A percentile compares a stretch with the other conserved stretches of the same genome.
These are phyloP conservation scores for Nepenthes mirabilis DNA, from an alignment of 148 eudicot species.

Conservation along the genomic window DNA sequence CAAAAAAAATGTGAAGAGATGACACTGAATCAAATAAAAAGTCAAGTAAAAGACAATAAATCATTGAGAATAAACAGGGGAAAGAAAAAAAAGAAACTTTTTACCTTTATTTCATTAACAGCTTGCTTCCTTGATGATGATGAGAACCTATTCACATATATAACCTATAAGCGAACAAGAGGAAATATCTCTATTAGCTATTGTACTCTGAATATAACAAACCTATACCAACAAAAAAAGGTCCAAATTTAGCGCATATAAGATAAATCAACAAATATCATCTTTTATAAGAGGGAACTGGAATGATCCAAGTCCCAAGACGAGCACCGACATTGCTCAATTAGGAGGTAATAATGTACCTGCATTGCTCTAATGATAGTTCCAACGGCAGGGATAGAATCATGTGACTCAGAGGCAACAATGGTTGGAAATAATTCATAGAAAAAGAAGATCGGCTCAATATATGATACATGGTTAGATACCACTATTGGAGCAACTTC, in stretches of 20 bases:
- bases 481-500: conserved; percentile 84
- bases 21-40: background rate
- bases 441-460: conserved; percentile 93
- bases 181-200: conserved; percentile 1
- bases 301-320: background rate
- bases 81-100: conserved; percentile 4
- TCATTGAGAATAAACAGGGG: background rate
- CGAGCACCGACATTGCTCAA: background rate
- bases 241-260: background rate
- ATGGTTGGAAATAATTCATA: conserved; percentile 89
- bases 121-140: conserved; percentile 81
- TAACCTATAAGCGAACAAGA: conserved; percentile 42
- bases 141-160: conserved; percentile 87
- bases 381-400: conserved; percentile 86
- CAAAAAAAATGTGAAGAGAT: too few relatives aligned
- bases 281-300: background rate
- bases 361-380: conserved; percentile 98
- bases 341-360: conserved; percentile 26
- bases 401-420: conserved; percentile 89
- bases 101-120: conserved; percentile 92
- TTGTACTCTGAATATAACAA: background rate
- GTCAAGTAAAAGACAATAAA: background rate
- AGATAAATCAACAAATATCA: background rate
- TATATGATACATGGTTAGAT: conserved; percentile 92
- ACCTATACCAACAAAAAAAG: background rate